These are phyloP conservation scores for Neospora caninum DNA, from an alignment of 169 alveolate species.

Conservation along the genomic window DNA sequence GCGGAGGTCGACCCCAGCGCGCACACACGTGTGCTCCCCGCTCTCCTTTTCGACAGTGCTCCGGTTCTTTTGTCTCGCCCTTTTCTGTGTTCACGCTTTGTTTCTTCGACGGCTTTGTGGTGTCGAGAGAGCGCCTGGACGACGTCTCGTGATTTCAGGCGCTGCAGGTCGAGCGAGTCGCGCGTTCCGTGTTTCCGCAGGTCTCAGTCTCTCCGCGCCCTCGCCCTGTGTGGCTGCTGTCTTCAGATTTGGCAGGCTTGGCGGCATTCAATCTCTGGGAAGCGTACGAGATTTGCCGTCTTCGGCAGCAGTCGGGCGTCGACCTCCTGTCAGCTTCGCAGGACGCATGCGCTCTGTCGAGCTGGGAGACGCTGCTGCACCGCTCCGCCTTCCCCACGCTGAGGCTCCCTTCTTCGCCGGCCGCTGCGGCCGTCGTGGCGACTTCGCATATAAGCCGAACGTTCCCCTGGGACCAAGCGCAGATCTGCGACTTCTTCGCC, in stretches of 20 bases:
- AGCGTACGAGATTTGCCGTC: slow-evolving; percentile 45
- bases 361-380: background rate
- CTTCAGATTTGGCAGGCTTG: slow-evolving; percentile 53
- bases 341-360: background rate
- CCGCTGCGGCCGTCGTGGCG: background rate
- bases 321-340: slow-evolving; percentile 6
- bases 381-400: background rate
- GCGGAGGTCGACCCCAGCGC: too few relatives aligned
- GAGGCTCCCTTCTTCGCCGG: background rate
- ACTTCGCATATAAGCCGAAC: background rate
- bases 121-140: background rate
- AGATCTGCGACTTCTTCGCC: background rate
- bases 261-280: slow-evolving; percentile 59
- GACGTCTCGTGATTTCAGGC: background rate
- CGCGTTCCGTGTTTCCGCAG: too few relatives aligned
- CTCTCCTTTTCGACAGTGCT: too few relatives aligned
- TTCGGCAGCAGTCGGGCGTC: slow-evolving; percentile 23
- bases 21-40: too few relatives aligned
- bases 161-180: too few relatives aligned
- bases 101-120: too few relatives aligned
- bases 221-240: background rate
- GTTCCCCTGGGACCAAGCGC: background rate
- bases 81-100: too few relatives aligned
- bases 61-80: too few relatives aligned
- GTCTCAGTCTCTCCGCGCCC: background rate